These are phyloP conservation scores for Mycena sanguinolenta DNA, from an alignment of 768 basidiomycete genomes.

Conservation along the genomic window DNA sequence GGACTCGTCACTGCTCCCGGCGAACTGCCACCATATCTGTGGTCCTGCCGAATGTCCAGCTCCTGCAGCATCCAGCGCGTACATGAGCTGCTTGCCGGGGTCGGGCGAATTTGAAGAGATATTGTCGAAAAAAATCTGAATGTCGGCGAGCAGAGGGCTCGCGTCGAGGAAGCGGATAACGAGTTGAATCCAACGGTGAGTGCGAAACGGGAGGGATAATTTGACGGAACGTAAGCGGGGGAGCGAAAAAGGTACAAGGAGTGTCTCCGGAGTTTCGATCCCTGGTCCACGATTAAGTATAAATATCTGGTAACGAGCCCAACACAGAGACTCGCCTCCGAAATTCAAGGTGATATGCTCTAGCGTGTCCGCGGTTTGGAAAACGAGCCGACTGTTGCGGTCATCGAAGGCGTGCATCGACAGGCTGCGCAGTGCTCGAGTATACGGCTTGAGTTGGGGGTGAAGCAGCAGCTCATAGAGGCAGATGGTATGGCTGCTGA, in stretches of 20 bases:
- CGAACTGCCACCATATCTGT: background rate
- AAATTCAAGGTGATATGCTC: background rate
- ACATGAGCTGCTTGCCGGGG: background rate
- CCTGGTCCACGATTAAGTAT: background rate
- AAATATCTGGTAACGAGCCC: background rate
- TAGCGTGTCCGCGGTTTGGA: background rate
- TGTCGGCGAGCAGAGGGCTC: background rate
- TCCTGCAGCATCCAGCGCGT: background rate
- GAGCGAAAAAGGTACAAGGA: no score
- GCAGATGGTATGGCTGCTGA: no score
- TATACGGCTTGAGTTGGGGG: background rate
- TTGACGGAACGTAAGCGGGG: background rate
- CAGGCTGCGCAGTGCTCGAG: background rate
- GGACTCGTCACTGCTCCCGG: background rate
- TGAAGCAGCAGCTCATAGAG: background rate
- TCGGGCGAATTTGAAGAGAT: background rate
- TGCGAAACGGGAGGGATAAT: background rate
- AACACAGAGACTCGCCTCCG: background rate
- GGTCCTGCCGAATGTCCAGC: background rate
- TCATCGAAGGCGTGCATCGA: background rate
- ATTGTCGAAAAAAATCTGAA: background rate
- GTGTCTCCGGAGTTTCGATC: no score
- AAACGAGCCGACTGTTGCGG: background rate
- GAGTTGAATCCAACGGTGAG: background rate
- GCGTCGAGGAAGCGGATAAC: background rate